Conservation (phyloP, 768 basidiomycete genomes). For the Asterophora parasitica region DNA sequence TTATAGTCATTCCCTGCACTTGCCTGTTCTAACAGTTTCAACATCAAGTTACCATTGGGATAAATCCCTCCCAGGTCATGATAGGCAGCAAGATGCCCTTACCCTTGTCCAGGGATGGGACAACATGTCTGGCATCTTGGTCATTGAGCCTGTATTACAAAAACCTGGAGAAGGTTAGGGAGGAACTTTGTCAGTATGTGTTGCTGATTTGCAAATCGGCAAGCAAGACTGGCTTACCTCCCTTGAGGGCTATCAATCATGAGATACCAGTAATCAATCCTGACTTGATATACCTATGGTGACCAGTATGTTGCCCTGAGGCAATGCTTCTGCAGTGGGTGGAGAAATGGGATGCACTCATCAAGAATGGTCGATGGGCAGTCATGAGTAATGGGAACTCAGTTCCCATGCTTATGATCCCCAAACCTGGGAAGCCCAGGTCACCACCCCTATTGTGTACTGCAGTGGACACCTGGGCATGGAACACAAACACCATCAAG, state of each 20-base stretch:
- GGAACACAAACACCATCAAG: conserved; percentile 33
- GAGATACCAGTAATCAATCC: too few species aligned
- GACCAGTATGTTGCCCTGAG: conserved; percentile 34
- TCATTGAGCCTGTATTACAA: conserved; percentile 8
- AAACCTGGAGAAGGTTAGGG: conserved; percentile 9
- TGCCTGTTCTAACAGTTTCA: too few species aligned
- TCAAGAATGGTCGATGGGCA: conserved; percentile 25
- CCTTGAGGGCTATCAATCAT: conserved; percentile 13
- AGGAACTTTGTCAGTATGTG: conserved; percentile 12
- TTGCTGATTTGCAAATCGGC: neutral
- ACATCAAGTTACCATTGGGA: conserved; percentile 16
- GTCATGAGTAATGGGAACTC: conserved; percentile 28
- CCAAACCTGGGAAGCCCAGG: conserved; percentile 13
- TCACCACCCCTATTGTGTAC: conserved; percentile 23
- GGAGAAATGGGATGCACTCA: conserved; percentile 25
- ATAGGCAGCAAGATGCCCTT: conserved; percentile 18
- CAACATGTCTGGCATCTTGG: conserved; percentile 4
- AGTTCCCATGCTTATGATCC: conserved; percentile 30
- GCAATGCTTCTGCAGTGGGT: conserved; percentile 25
- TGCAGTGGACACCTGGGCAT: conserved; percentile 29
- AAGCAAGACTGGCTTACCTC: conserved; percentile 30
- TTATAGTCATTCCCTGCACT: too few species aligned
- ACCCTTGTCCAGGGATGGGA: conserved; percentile 16
- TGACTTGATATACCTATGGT: conserved; percentile 25
- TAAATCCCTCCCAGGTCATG: conserved; percentile 19